Evolutionary conservation across 1,139 yeast genomes (phyloP), one percentile per base, ranked within the genome.

Genomic region (Candida mesenterica): DNA sequence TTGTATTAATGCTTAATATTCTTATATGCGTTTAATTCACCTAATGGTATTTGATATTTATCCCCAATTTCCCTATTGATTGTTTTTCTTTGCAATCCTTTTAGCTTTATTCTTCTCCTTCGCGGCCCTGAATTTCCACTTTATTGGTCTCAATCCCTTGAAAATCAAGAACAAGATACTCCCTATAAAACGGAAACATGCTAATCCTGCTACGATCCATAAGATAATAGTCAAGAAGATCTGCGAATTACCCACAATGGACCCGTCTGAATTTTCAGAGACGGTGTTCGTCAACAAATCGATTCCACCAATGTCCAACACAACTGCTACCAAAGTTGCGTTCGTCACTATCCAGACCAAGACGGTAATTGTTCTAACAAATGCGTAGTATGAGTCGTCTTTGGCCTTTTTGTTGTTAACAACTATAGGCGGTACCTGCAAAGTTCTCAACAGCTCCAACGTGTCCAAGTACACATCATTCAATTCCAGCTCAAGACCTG

Each of bases 401-500:
- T 58, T 59, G 26, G 43, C 41, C 43, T 60, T 63, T 35, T 47
- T 53, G 25, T 39, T 38, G 53, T 49, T 52, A 17, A 46, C 42
- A 17, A 48, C 48, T 1, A 48, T 41, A 9, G 42, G 49, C 3
- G 55, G 57, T 9, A 57, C 59, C 1, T 61, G 59, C 6, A 55
- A 48, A 1, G 57, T 48, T 32, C 70, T 59, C 36, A 81, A 64
- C 7, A 65, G 62, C 34, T 74, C 75, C 44, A 79, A 62, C 28
- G 73, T 73, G 33, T 65, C 62, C 40, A 70, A 53, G 51, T 85
- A 85, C 12, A 74, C 64, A 23, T 72, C 75, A 50, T 84, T 84
- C 39, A 82, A 72, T 46, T 81, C 87, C 35, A 69, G 72, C 16
- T 67, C 70, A 4, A 76, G 73, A 3, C 85, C 84, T 3, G 90